phyloP scores from a whole-genome alignment of 352 stramenopile species.

The Globisporangium rhizosaccharum region DNA sequence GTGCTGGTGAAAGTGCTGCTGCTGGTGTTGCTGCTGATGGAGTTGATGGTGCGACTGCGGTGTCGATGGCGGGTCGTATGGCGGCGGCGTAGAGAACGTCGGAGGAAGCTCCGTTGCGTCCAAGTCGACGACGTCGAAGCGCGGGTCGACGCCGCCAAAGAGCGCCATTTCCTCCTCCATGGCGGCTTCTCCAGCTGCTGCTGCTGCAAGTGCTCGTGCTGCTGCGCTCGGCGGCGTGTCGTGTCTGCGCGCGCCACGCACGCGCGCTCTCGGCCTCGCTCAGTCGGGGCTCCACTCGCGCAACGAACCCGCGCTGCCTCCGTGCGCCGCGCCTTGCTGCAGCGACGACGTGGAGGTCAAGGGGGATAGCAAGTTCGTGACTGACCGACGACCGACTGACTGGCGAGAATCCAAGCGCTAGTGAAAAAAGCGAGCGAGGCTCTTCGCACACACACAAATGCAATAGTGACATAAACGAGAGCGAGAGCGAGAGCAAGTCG shows the following conservation, averaged over 20 bases:
- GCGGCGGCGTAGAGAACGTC: slow-evolving; percentile 33
- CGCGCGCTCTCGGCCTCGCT: slow-evolving; percentile 12
- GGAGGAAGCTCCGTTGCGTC: slow-evolving; percentile 38
- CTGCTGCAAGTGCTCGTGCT: slow-evolving; percentile 1
- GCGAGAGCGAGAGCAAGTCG: too few species aligned
- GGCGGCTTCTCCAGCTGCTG: slow-evolving; percentile 17
- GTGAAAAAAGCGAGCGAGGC: too few species aligned
- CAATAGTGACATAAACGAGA: too few species aligned
- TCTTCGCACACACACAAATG: too few species aligned
- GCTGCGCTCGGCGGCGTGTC: slow-evolving; percentile 2
- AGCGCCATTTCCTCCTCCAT: slow-evolving; percentile 56
- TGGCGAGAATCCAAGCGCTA: neutral
- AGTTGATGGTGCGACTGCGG: neutral
- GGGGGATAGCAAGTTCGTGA: slow-evolving; percentile 9
- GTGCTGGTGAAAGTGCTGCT: neutral
- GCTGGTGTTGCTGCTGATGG: neutral
- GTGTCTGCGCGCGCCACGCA: slow-evolving; percentile 11
- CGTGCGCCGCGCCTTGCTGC: slow-evolving; percentile 6
- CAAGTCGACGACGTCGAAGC: slow-evolving; percentile 51
- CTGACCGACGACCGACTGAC: slow-evolving; percentile 4
- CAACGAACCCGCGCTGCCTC: slow-evolving; percentile 8
- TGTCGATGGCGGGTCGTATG: slow-evolving; percentile 1
- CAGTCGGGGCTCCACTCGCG: slow-evolving; percentile 5
- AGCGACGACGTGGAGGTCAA: slow-evolving; percentile 1
- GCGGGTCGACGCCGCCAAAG: slow-evolving; percentile 39